Conservation (phyloP, 257 asterid species). For the Galeopsis tetrahit region DNA sequence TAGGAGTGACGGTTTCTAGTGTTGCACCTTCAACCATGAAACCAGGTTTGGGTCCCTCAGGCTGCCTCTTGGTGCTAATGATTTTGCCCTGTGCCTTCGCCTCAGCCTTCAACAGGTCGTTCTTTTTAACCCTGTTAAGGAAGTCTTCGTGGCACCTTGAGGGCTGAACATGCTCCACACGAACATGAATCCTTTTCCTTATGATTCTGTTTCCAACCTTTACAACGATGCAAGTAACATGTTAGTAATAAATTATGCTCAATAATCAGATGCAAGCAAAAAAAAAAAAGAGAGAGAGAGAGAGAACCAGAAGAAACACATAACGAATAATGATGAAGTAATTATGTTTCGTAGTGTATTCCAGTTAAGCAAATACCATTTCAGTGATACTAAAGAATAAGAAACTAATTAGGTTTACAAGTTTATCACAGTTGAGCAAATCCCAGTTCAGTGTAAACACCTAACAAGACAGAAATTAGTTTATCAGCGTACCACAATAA, state of each 20-base stretch:
- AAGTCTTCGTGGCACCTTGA: conserved; percentile 83
- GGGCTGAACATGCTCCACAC: conserved; percentile 78
- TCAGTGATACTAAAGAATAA: background rate
- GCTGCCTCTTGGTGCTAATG: conserved; percentile 88
- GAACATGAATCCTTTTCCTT: conserved; percentile 78
- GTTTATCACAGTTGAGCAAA: background rate
- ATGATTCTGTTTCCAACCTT: conserved; percentile 76
- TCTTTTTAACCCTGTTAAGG: conserved; percentile 53
- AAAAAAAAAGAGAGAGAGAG: background rate
- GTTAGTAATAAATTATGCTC: background rate
- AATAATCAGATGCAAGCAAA: background rate
- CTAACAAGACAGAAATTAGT: background rate
- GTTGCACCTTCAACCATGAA: conserved; percentile 86
- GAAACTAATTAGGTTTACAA: background rate
- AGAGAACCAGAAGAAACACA: background rate
- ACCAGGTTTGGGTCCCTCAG: conserved; percentile 83
- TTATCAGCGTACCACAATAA: background rate
- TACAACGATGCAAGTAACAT: background rate
- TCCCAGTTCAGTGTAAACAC: background rate
- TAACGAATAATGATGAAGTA: too few species aligned
- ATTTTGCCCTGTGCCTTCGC: conserved; percentile 78
- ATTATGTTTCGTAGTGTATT: too few species aligned
- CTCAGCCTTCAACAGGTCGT: conserved; percentile 69
- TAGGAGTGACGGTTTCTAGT: conserved; percentile 85
- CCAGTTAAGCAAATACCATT: background rate